Evolutionary conservation across 2,329 filamentous ascomycete species (phyloP).

Genomic region (Xylogone sp.): DNA sequence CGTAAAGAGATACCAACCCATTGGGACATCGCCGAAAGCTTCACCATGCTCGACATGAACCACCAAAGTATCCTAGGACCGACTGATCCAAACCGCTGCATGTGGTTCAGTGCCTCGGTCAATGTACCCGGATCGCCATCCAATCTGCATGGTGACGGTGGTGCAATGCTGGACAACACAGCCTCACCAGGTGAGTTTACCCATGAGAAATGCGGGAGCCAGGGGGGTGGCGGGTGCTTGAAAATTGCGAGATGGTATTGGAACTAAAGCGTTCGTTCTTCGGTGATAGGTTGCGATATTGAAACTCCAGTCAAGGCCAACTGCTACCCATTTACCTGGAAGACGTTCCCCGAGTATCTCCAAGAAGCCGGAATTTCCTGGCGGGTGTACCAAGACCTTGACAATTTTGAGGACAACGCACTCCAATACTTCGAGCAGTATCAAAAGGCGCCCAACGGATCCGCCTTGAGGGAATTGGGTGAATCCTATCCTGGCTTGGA

Average conservation of each 20-base stretch:
- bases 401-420: slow-evolving; percentile 44
- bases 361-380: slow-evolving; percentile 39
- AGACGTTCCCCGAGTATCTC: slow-evolving; percentile 39
- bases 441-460: slow-evolving; percentile 33
- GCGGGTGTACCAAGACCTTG: slow-evolving; percentile 40
- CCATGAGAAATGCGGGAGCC: slow-evolving; percentile 41
- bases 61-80: slow-evolving; percentile 41
- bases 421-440: slow-evolving; percentile 39
- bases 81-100: slow-evolving; percentile 41
- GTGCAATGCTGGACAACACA: too few species aligned
- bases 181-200: slow-evolving; percentile 27
- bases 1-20: slow-evolving; percentile 46
- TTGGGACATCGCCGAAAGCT: slow-evolving; percentile 49
- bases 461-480: slow-evolving; percentile 34
- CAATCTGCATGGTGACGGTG: too few species aligned
- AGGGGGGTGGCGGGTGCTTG: slow-evolving; percentile 24
- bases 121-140: slow-evolving; percentile 41
- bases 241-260: too few species aligned
- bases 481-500: slow-evolving; percentile 31
- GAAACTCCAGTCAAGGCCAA: too few species aligned
- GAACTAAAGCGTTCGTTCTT: too few species aligned
- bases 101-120: slow-evolving; percentile 39
- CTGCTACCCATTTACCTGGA: slow-evolving; percentile 45
- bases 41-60: slow-evolving; percentile 52
- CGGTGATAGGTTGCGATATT: too few species aligned